These are phyloP conservation scores for Naganishia sp. DNA, from an alignment of 1,284 basidiomycete genomes.

Conservation along the genomic window DNA sequence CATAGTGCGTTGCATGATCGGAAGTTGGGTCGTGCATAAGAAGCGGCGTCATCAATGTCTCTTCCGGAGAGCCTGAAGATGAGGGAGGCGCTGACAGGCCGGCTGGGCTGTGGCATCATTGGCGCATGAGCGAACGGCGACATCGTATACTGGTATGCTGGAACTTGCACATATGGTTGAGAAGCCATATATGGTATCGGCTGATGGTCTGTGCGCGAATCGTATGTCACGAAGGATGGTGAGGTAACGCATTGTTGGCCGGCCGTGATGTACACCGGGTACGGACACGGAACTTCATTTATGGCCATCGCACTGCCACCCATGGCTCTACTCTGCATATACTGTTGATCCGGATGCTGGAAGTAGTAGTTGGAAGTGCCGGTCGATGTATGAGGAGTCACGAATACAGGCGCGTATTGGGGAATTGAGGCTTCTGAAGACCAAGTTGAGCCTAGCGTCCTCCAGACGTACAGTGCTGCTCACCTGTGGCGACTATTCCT, in stretches of 20 bases:
- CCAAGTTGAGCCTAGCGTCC: too few species aligned
- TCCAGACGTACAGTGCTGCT: too few species aligned
- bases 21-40: not conserved
- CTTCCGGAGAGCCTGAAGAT: conserved; percentile 16
- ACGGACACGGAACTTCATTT: not conserved
- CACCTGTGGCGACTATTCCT: too few species aligned
- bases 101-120: not conserved
- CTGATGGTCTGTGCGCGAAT: too few species aligned
- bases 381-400: too few species aligned
- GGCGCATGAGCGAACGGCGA: not conserved
- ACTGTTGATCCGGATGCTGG: not conserved
- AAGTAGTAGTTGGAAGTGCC: too few species aligned
- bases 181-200: not conserved
- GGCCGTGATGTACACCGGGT: not conserved
- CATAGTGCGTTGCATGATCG: not conserved
- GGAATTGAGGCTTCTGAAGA: too few species aligned
- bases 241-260: not conserved
- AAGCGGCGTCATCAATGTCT: conserved; percentile 16
- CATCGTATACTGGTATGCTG: not conserved
- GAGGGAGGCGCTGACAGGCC: conserved; percentile 16
- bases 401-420: too few species aligned
- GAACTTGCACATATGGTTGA: not conserved
- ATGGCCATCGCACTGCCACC: not conserved
- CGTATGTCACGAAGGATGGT: not conserved
- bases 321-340: not conserved